Percentiles rank a stretch among this genome's conserved stretches.
Evolutionary conservation across 495 filamentous ascomycete species (phyloP).

Genomic region (Penicillium desertorum): DNA sequence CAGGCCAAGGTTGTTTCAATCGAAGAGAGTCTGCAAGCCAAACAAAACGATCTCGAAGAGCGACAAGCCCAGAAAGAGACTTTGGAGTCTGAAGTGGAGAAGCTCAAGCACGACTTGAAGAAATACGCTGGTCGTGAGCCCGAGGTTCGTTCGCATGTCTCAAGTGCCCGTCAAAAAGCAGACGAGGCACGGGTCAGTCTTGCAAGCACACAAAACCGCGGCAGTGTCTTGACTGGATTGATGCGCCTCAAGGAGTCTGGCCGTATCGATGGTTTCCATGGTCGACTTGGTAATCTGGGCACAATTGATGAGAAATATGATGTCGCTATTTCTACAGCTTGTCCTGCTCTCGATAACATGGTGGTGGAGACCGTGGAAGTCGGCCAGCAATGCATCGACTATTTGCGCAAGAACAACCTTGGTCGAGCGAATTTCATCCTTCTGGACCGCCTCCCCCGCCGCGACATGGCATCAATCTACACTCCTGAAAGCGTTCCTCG

Average conservation of each 20-base stretch:
- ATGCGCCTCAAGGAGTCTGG: conserved; percentile 96
- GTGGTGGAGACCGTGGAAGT: conserved; percentile 94
- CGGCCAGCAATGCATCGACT: conserved; percentile 96
- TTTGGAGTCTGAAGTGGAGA: conserved; percentile 71
- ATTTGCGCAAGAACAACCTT: conserved; percentile 94
- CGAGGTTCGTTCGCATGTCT: conserved; percentile 74
- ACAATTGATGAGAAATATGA: conserved; percentile 93
- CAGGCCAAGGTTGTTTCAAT: conserved; percentile 73
- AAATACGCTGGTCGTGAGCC: conserved; percentile 75
- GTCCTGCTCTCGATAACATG: conserved; percentile 86
- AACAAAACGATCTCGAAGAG: conserved; percentile 72
- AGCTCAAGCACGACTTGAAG: conserved; percentile 67
- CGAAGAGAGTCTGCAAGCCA: conserved; percentile 64
- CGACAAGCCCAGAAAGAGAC: conserved; percentile 67
- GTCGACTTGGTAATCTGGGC: conserved; percentile 92
- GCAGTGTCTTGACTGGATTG: conserved; percentile 84
- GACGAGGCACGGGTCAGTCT: conserved; percentile 91
- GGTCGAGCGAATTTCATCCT: conserved; percentile 97
- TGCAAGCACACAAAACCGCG: conserved; percentile 84
- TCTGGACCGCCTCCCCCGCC: conserved; percentile 76
- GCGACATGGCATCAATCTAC: conserved; percentile 72
- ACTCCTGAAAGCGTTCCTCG: conserved; percentile 92
- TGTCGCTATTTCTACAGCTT: conserved; percentile 94
- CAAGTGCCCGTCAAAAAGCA: conserved; percentile 84
- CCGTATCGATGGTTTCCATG: conserved; percentile 94